phyloP scores from a whole-genome alignment of 1,284 basidiomycete species.

The Sporisorium sorghi region DNA sequence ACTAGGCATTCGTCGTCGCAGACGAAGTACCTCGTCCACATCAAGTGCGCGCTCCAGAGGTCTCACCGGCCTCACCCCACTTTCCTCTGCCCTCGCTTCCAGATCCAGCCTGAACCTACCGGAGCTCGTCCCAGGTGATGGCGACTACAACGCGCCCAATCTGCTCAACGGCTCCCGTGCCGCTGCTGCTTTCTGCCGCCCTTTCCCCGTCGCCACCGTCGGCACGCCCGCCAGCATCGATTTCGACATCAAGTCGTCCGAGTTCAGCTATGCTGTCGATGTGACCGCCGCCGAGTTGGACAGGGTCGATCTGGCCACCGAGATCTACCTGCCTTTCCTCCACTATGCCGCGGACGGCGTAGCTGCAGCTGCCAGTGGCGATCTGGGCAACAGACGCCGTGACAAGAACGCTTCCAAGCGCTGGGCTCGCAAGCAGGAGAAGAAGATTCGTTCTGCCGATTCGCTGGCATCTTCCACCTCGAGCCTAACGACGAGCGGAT shows the following conservation, averaged over 20 bases:
- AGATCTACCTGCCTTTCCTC: slow-evolving; percentile 88
- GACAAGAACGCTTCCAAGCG: slow-evolving; percentile 15
- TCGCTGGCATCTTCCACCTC: slow-evolving; percentile 21
- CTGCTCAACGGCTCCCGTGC: slow-evolving; percentile 55
- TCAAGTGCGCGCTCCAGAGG: slow-evolving; percentile 18
- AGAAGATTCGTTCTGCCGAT: slow-evolving; percentile 22
- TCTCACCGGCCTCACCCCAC: slow-evolving; percentile 13
- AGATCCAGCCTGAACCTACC: slow-evolving; percentile 23
- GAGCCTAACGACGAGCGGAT: slow-evolving; percentile 12
- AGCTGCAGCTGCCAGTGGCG: slow-evolving; percentile 44
- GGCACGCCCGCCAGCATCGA: slow-evolving; percentile 58
- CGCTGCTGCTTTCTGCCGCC: slow-evolving; percentile 58
- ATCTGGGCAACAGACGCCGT: slow-evolving; percentile 31
- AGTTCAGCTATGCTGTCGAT: slow-evolving; percentile 49
- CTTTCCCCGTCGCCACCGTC: slow-evolving; percentile 54
- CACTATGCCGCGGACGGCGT: slow-evolving; percentile 79
- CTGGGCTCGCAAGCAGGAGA: slow-evolving; percentile 38
- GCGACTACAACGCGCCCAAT: slow-evolving; percentile 30
- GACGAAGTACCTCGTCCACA: slow-evolving; percentile 8
- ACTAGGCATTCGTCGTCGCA: not conserved
- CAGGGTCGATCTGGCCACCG: slow-evolving; percentile 74
- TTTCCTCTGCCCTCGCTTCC: slow-evolving; percentile 17
- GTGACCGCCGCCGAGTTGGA: slow-evolving; percentile 35
- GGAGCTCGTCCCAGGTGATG: slow-evolving; percentile 24
- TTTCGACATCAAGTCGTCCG: slow-evolving; percentile 60